These are phyloP conservation scores for Heterococcus sp. DNA, from an alignment of 108 stramenopile genomes.

Conservation along the genomic window DNA sequence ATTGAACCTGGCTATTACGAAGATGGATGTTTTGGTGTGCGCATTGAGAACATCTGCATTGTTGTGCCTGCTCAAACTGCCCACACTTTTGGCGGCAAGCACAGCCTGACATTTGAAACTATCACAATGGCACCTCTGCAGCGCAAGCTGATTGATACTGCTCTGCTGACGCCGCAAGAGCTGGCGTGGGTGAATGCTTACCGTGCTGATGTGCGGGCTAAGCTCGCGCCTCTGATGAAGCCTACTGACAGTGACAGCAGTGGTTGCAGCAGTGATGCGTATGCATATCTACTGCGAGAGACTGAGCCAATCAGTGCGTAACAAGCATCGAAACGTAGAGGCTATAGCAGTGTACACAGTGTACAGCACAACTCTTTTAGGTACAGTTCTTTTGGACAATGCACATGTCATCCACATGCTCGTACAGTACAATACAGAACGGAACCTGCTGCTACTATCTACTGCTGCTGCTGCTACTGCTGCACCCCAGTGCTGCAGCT, in stretches of 20 bases:
- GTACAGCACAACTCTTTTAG: too few relatives aligned
- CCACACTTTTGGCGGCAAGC: constrained; percentile 15
- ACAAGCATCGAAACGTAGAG: too few relatives aligned
- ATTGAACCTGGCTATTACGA: constrained; percentile 97
- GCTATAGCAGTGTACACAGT: too few relatives aligned
- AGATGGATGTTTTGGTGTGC: constrained; percentile 86
- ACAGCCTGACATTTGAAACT: constrained; percentile 42
- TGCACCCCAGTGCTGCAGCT: too few relatives aligned
- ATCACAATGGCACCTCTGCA: constrained; percentile 52
- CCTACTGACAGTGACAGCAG: not conserved
- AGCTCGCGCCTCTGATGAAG: not conserved
- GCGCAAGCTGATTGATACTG: constrained; percentile 44
- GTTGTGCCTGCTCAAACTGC: constrained; percentile 16
- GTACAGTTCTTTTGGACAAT: too few relatives aligned
- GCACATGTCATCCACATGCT: too few relatives aligned
- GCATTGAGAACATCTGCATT: constrained; percentile 70
- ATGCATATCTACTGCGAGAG: too few relatives aligned
- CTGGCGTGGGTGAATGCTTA: constrained; percentile 52
- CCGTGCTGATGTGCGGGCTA: constrained; percentile 21
- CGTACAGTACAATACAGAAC: too few relatives aligned
- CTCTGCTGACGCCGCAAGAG: constrained; percentile 33
- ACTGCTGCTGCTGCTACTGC: too few relatives aligned
- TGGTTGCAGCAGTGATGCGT: not conserved
- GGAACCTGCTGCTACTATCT: too few relatives aligned
- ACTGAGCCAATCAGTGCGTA: too few relatives aligned